Evolutionary conservation across 2,329 filamentous ascomycete species (phyloP).

Genomic region (Sarocladium oryzae): DNA sequence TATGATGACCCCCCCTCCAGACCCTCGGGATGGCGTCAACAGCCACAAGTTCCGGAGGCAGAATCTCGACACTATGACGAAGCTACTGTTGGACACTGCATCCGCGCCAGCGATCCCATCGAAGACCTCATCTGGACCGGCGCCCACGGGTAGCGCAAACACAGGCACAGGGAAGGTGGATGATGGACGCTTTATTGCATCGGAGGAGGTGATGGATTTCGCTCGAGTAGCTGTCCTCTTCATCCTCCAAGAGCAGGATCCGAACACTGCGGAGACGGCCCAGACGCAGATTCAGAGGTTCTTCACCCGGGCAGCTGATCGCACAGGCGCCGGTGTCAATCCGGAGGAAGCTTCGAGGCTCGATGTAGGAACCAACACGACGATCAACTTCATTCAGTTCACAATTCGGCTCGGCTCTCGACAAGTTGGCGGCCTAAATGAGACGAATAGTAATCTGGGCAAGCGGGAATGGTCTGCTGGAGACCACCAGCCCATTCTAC

Average conservation of each 20-base stretch:
- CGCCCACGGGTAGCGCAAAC: conserved; percentile 3
- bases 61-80: not conserved
- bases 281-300: conserved; percentile 49
- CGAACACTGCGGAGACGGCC: conserved; percentile 45
- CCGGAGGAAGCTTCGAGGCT: conserved; percentile 34
- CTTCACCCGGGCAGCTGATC: conserved; percentile 34
- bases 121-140: not conserved
- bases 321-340: conserved; percentile 26
- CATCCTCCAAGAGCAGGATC: conserved; percentile 48
- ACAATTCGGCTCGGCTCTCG: conserved; percentile 31
- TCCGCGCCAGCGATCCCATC: not conserved
- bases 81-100: not conserved
- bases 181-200: conserved; percentile 35
- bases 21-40: not conserved
- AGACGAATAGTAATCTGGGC: not conserved
- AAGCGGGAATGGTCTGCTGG: not conserved
- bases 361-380: conserved; percentile 36
- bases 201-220: conserved; percentile 56
- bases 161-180: not conserved
- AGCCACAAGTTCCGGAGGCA: not conserved
- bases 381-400: conserved; percentile 44
- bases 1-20: not conserved
- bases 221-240: conserved; percentile 55
- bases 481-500: not conserved
- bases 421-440: conserved; percentile 20